Evolutionary conservation across 768 basidiomycete species (phyloP).

Genomic region (Auricularia sp.): DNA sequence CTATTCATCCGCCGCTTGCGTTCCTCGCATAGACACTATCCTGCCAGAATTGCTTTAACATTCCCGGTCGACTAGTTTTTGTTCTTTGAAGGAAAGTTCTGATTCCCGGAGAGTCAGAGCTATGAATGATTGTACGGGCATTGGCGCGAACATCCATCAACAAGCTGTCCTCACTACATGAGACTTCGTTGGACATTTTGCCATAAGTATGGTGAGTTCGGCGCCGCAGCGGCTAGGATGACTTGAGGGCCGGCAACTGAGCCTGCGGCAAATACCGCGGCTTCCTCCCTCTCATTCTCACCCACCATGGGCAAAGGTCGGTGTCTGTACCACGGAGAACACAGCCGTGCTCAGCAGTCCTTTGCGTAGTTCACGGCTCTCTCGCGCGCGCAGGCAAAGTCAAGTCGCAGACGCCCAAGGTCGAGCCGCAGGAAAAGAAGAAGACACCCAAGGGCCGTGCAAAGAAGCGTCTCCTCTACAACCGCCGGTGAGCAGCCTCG

Average conservation of each 20-base stretch:
- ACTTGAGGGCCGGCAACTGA: background rate
- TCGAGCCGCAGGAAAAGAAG: constrained; percentile 98
- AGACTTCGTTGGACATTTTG: no score
- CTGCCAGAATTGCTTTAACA: no score
- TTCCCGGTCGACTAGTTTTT: no score
- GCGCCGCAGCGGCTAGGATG: background rate
- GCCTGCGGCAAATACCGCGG: background rate
- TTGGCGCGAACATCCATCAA: no score
- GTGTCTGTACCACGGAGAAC: background rate
- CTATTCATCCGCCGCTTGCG: no score
- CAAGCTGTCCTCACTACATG: no score
- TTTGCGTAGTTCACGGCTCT: constrained; percentile 80
- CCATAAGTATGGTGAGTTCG: no score
- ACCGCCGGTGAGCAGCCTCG: constrained; percentile 59
- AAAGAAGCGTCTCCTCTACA: constrained; percentile 92
- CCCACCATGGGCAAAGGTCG: background rate
- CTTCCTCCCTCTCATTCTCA: background rate
- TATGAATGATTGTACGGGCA: no score
- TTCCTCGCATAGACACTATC: no score
- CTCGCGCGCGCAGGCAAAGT: constrained; percentile 99
- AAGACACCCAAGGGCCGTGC: constrained; percentile 95
- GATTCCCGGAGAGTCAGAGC: no score
- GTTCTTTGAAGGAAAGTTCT: no score
- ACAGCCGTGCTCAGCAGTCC: background rate
- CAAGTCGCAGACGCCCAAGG: constrained; percentile 96